Base-by-base conservation (phyloP, 2,329 filamentous ascomycete species). In the Ceratocystis cacaofunesta region DNA sequence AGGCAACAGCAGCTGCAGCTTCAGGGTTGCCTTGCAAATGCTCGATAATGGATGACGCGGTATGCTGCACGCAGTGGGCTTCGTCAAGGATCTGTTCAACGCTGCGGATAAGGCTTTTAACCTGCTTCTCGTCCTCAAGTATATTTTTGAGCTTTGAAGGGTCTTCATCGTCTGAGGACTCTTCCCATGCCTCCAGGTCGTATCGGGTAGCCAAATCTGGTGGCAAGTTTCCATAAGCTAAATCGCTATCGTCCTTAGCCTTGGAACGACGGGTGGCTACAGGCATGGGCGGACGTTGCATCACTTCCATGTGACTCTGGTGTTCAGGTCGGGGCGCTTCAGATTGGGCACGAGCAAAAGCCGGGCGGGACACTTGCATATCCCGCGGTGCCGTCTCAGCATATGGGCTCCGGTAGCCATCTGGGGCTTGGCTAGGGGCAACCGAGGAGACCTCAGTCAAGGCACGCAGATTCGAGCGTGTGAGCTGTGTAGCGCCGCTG, bases 1-100 rank as follows among this genome's bases (percentile, higher is more conserved):
- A 81, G 0, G 92, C 95, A 0, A 99, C 92, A 7, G 94, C 92
- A 1, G 94, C 94, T 64, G 96, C 90, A 2, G 90, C 89, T 69
- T 99, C 90, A 0, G 94, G 92, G 67, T 79, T 80, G 64, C 76
- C 73, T 86, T 92, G 79, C 28, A 81, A 75, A 61, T 90, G 88
- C 57, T 86, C 78, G 70, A 99, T 96, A 68, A 90, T 96, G 63
- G 87, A 81, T 0, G 85, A 86, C 4, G 89, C 92, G 0, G 88
- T 89, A 74, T 95, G 85, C 69, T 96, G 91, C 32, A 95, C 73
- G 76, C 92, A 96, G 70, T 96, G 85, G 19, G 89, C 90, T 75
- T 97, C 92, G 69, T 92, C 85, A 1, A 97, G 80, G 1, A 96
- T 79, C 61, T 78, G 77, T 73, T 95, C 90, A 58, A 95, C 85